A percentile compares a stretch with the other conserved stretches of the same genome.
These are phyloP conservation scores for Cercospora brassicicola DNA, from an alignment of 2,329 filamentous ascomycete genomes.

Conservation along the genomic window DNA sequence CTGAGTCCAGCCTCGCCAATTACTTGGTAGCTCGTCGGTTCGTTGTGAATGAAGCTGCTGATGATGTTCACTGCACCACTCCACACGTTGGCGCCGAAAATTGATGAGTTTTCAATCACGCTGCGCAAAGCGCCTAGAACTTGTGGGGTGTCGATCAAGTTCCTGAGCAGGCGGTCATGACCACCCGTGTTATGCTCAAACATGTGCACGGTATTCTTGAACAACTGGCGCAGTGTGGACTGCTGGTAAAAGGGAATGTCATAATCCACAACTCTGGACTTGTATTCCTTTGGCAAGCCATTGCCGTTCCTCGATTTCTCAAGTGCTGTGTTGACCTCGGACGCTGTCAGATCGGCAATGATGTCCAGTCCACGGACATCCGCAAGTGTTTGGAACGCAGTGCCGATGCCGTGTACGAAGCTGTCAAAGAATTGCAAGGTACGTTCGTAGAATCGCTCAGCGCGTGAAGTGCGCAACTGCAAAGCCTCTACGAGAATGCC, in stretches of 20 bases:
- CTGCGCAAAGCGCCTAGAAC: constrained; percentile 75
- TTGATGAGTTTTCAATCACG: constrained; percentile 74
- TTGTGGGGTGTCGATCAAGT: constrained; percentile 88
- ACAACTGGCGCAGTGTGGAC: constrained; percentile 86
- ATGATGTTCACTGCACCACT: constrained; percentile 89
- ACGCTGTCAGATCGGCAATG: constrained; percentile 82
- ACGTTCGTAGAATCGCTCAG: constrained; percentile 79
- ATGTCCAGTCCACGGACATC: constrained; percentile 80
- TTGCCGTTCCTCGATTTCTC: constrained; percentile 65
- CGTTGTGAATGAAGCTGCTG: constrained; percentile 96
- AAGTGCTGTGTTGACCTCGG: constrained; percentile 71
- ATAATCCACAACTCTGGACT: constrained; percentile 85
- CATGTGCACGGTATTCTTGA: constrained; percentile 95
- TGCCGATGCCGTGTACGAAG: constrained; percentile 76
- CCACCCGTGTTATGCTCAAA: constrained; percentile 81
- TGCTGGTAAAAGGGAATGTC: constrained; percentile 90
- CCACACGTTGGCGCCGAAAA: constrained; percentile 93
- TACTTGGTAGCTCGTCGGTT: constrained; percentile 94
- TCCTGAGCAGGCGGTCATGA: constrained; percentile 85
- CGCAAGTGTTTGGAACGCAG: constrained; percentile 80
- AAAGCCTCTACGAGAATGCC: constrained; percentile 88
- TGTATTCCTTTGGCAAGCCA: constrained; percentile 70
- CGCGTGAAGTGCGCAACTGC: constrained; percentile 75
- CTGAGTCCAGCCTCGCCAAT: constrained; percentile 93
- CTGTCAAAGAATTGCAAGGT: constrained; percentile 85